A percentile compares a stretch with the other conserved stretches of the same genome.
phyloP scores from a whole-genome alignment of 2,329 filamentous ascomycete genomes.

The Cercospora nicotianae region DNA sequence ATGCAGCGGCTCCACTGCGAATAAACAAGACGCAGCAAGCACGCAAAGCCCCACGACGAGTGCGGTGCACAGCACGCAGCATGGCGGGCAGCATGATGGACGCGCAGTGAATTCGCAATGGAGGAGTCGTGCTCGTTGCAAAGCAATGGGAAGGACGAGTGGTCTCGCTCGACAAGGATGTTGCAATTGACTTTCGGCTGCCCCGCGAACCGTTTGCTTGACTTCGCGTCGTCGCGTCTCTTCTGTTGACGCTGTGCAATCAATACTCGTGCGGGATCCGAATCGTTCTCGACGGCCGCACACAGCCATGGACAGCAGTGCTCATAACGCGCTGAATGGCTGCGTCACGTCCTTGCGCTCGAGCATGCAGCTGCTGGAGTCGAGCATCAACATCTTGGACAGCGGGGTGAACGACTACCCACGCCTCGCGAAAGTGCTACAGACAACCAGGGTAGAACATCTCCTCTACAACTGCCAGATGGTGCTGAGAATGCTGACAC shows the following conservation, averaged over 20 bases:
- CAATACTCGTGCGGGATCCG: neutral
- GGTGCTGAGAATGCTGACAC: neutral
- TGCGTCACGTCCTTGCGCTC: conserved; percentile 62
- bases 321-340: conserved; percentile 52
- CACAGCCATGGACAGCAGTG: conserved; percentile 31
- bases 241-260: neutral
- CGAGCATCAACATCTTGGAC: conserved; percentile 63
- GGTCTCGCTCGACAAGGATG: neutral
- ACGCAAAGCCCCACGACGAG: too few species aligned
- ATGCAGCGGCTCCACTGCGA: neutral
- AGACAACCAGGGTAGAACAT: conserved; percentile 58
- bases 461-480: neutral
- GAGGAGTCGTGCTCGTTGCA: neutral
- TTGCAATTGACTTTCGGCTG: neutral
- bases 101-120: neutral
- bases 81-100: neutral
- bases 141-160: neutral
- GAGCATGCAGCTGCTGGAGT: conserved; percentile 62
- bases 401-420: conserved; percentile 64
- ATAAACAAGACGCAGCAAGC: neutral
- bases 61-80: neutral
- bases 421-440: conserved; percentile 61
- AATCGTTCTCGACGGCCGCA: neutral
- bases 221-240: neutral
- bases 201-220: neutral